Evolutionary conservation across 1,139 yeast genomes (phyloP).

Genomic region (Saccharomyces pastorianus): DNA sequence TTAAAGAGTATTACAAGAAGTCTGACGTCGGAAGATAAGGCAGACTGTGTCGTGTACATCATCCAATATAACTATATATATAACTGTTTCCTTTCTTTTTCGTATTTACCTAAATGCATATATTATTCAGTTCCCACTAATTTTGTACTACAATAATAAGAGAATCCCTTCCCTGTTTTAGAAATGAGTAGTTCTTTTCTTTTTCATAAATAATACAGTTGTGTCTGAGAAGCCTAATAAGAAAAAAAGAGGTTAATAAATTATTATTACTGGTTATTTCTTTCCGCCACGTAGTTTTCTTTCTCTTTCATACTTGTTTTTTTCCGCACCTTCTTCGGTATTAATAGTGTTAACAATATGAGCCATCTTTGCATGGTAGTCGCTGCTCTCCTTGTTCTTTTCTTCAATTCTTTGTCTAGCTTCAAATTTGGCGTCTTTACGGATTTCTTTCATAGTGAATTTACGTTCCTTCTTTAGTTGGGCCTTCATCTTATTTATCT

Average conservation of each 20-base stretch:
- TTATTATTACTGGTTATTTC: conserved; percentile 17
- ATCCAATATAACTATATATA: not conserved
- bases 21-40: conserved; percentile 33
- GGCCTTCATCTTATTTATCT: conserved; percentile 70
- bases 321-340: conserved; percentile 90
- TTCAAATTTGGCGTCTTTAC: conserved; percentile 80
- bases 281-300: conserved; percentile 55
- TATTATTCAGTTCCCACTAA: not conserved
- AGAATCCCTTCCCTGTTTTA: not conserved
- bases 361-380: conserved; percentile 86
- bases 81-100: not conserved
- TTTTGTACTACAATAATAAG: not conserved
- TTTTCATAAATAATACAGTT: not conserved
- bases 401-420: conserved; percentile 79
- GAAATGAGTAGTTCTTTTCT: not conserved
- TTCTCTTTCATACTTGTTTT: conserved; percentile 84
- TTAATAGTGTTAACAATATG: conserved; percentile 76
- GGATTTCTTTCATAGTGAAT: conserved; percentile 77
- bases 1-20: conserved; percentile 74
- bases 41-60: not conserved
- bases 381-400: conserved; percentile 65
- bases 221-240: not conserved
- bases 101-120: not conserved
- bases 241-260: not conserved
- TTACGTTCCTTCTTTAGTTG: conserved; percentile 89